Evolutionary conservation across 1,139 yeast species (phyloP), one percentile per base, ranked within the genome.

Genomic region (Wickerhamomyces sp.): DNA sequence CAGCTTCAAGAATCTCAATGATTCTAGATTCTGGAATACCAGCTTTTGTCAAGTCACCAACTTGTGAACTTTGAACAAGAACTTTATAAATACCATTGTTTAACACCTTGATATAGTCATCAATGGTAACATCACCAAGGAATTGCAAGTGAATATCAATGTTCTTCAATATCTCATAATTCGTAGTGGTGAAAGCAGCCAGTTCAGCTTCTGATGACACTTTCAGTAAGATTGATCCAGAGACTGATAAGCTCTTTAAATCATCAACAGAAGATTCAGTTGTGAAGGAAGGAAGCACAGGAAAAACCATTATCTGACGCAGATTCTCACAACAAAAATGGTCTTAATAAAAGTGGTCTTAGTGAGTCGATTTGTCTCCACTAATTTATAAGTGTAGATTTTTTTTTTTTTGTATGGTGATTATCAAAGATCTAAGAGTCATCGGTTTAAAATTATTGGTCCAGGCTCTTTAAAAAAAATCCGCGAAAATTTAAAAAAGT

Each of bases 1-100:
- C 17, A 39, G 40, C 18, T 3, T 33, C 8, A 22, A 49, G 17
- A 24, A 36, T 37, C 39, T 40, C 52, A 39, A 43, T 55, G 50
- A 33, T 44, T 49, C 47, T 61, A 51, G 40, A 56, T 44, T 48
- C 5, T 37, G 95, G 90, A 42, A 87, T 75, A 8, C 84, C 86
- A 8, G 74, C 63, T 3, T 61, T 68, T 3, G 58, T 55, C 16
- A 74, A 60, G 20, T 60, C 58, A 0, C 58, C 59, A 3, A 67
- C 70, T 24, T 59, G 60, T 36, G 62, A 62, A 0, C 50, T 39
- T 3, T 60, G 45, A 22, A 76, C 74, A 47, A 84, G 66, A 2
- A 86, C 57, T 15, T 70, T 68, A 27, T 65, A 57, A 16, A 83
- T 76, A 24, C 96, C 96, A 39, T 72, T 71, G 55, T 89, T 88